These are phyloP conservation scores for Nannochloris sp. DNA, from an alignment of 139 green algal species.

Conservation along the genomic window DNA sequence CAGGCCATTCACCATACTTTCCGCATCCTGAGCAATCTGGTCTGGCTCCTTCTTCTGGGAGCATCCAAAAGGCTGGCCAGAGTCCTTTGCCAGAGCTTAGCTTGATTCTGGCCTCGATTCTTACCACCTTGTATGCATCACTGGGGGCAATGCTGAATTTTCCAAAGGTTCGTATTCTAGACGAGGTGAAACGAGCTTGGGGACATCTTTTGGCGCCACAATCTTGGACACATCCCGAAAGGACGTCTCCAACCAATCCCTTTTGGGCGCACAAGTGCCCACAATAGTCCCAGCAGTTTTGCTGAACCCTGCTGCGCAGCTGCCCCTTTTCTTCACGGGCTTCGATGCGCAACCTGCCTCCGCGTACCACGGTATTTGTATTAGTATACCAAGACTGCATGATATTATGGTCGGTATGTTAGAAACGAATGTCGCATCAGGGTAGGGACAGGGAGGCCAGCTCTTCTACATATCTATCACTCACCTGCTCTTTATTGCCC, in stretches of 20 bases:
- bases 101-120: conserved; percentile 17
- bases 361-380: background rate
- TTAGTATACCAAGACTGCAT: background rate
- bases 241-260: conserved; percentile 1
- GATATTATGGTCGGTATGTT: background rate
- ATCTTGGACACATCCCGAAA: background rate
- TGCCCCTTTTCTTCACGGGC: background rate
- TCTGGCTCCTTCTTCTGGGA: conserved; percentile 5
- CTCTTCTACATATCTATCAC: background rate
- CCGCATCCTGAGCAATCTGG: conserved; percentile 10
- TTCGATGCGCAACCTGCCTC: conserved; percentile 5
- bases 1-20: conserved; percentile 21
- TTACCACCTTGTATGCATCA: background rate
- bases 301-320: background rate
- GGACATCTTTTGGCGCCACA: background rate
- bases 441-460: too few species aligned
- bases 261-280: background rate
- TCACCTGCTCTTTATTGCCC: conserved; percentile 1
- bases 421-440: too few species aligned
- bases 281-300: conserved; percentile 11
- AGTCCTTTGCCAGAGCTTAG: conserved; percentile 15
- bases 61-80: conserved; percentile 35
- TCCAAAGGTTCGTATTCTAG: conserved; percentile 6
- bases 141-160: conserved; percentile 13
- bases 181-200: conserved; percentile 1